Evolutionary conservation across 352 stramenopile species (phyloP).

Genomic region (Phytophthora syringae): DNA sequence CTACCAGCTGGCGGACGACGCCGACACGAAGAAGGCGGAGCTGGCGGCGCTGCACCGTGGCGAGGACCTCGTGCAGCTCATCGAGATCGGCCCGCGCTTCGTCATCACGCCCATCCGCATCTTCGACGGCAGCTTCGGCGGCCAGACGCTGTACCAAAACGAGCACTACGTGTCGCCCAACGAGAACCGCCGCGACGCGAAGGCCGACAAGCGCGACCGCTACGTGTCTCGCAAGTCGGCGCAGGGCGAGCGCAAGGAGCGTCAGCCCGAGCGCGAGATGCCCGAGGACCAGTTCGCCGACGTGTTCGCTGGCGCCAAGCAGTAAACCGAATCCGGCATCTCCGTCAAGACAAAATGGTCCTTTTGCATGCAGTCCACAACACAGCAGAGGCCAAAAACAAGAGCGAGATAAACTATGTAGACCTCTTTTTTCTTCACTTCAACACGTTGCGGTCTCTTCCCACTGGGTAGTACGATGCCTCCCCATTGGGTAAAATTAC

Average conservation of each 20-base stretch:
- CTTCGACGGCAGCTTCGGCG: conserved; percentile 98
- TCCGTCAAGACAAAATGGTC: conserved; percentile 6
- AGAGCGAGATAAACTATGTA: conserved; percentile 21
- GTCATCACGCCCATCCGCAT: conserved; percentile 99
- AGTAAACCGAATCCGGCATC: conserved; percentile 15
- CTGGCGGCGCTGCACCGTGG: conserved; percentile 81
- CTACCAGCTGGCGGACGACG: conserved; percentile 93
- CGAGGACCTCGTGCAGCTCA: conserved; percentile 94
- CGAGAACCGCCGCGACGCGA: conserved; percentile 84
- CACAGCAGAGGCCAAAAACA: too few relatives aligned
- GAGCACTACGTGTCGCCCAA: conserved; percentile 98
- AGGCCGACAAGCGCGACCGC: conserved; percentile 93
- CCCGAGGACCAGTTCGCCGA: conserved; percentile 88
- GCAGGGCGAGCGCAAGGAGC: conserved; percentile 81
- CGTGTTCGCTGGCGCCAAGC: conserved; percentile 74
- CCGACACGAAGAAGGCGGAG: conserved; percentile 93
- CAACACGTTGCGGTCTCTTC: not conserved
- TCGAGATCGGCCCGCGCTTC: conserved; percentile 99
- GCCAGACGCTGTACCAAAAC: conserved; percentile 98
- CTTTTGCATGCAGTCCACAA: not conserved
- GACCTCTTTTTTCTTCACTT: conserved; percentile 14
- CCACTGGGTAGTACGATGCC: not conserved
- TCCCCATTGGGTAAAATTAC: too few relatives aligned
- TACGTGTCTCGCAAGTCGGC: conserved; percentile 93
- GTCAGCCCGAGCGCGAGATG: conserved; percentile 65